A percentile compares a stretch with the other conserved stretches of the same genome.
Conservation (phyloP, 2,329 filamentous ascomycete genomes). For the Trichoderma aggressivum region DNA sequence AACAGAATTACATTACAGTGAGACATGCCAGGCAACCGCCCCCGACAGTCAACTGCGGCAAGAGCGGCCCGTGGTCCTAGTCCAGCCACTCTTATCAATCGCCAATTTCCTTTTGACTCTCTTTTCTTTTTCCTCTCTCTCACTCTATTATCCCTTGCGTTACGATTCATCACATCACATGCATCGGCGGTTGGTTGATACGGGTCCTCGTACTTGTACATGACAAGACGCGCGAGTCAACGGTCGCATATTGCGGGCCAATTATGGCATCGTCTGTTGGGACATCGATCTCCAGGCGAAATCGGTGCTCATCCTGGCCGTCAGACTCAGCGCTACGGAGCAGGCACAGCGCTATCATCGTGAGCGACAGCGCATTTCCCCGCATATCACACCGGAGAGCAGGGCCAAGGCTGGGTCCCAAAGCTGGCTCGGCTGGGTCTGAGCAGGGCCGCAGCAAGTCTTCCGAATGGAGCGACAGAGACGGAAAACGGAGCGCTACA, state of each 20-base stretch:
- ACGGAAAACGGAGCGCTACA: not conserved
- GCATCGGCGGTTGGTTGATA: not conserved
- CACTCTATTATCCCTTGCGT: not conserved
- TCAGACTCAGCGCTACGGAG: constrained; percentile 4
- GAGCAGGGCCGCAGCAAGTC: not conserved
- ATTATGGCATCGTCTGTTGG: not conserved
- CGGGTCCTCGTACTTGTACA: not conserved
- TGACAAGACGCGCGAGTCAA: not conserved
- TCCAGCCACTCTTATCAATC: constrained; percentile 9
- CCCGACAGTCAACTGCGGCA: constrained; percentile 1
- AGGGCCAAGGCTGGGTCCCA: not conserved
- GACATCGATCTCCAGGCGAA: not conserved
- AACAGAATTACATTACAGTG: not conserved
- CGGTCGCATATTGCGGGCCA: not conserved
- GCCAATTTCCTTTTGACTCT: constrained; percentile 1
- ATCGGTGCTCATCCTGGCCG: not conserved
- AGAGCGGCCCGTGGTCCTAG: constrained; percentile 11
- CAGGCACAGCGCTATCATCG: not conserved
- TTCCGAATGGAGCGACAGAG: constrained; percentile 7
- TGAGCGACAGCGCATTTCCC: not conserved
- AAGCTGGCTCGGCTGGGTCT: not conserved
- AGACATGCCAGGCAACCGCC: not conserved
- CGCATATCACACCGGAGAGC: constrained; percentile 1
- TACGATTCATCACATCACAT: not conserved
- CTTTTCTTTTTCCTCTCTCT: not conserved